These are phyloP conservation scores for Hibiscus syriacus DNA, from an alignment of 345 rosid species.

Conservation along the genomic window DNA sequence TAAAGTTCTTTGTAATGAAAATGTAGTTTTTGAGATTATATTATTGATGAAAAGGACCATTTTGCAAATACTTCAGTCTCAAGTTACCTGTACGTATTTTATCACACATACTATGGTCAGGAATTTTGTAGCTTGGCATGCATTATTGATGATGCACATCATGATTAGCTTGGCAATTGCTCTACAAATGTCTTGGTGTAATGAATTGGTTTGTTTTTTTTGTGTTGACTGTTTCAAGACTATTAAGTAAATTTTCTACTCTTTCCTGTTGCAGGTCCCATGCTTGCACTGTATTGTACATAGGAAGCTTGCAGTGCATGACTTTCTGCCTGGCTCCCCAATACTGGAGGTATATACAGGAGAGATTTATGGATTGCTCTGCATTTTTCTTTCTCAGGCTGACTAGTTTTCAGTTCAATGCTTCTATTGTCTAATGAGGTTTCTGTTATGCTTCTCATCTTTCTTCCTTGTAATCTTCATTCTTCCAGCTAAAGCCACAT, in stretches of 20 bases:
- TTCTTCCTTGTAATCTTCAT: neutral
- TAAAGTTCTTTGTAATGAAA: too few species aligned
- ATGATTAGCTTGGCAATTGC: neutral
- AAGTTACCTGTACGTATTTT: neutral
- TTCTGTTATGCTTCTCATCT: neutral
- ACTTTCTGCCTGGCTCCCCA: slow-evolving; percentile 46
- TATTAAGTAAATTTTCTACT: neutral
- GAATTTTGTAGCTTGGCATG: neutral
- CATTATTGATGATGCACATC: neutral
- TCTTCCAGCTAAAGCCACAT: slow-evolving; percentile 47
- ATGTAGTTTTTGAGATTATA: neutral
- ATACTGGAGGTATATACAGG: slow-evolving; percentile 44
- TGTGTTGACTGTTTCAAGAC: too few species aligned
- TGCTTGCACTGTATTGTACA: slow-evolving; percentile 79
- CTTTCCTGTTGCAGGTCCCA: slow-evolving; percentile 50
- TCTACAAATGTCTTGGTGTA: neutral
- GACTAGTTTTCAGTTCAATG: neutral
- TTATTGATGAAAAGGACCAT: neutral
- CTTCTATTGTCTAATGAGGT: too few species aligned
- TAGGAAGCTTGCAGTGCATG: slow-evolving; percentile 60
- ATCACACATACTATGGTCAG: neutral
- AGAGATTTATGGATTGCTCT: neutral
- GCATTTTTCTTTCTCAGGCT: too few species aligned
- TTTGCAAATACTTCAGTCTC: neutral
- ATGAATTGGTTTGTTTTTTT: neutral